Evolutionary conservation across 441 rosid species (phyloP), one percentile per base, ranked within the genome.

Genomic region (Dalechampia spathulata): DNA sequence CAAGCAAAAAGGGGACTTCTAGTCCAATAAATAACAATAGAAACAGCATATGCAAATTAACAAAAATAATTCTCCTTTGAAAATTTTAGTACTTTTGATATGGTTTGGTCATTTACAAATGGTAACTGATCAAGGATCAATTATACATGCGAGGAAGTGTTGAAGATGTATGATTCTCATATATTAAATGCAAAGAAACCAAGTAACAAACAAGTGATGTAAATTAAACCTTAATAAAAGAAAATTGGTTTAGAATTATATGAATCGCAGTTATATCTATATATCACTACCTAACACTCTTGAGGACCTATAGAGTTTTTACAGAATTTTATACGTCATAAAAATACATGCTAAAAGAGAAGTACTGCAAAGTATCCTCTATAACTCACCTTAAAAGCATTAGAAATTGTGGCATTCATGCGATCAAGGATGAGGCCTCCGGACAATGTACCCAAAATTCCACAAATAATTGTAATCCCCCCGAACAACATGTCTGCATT

Each of bases 401-500:
- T 87, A 20, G 83, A 38, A 62, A 94, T 82, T 30, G 95, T 83
- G 55, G 95, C 72, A 69, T 53, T 75, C 61, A 94, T 76, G 62
- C 53, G 74, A 74, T 94, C 99, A 36, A 94, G 92, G 55, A 84
- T 46, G 34, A 66, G 63, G 55, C 98, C 96, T 46, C 99, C 99
- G 0, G 88, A 73, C 68, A 94, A 43, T 15, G 97, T 90, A 52
- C 99, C 99, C 46, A 87, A 16, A 28, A 94, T 76, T 47, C 99
- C 99, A 51, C 94, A 85, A 21, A 86, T 59, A 65, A 94, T 68
- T 34, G 97, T 90, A 46, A 94, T 55, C 23, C 97, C 97, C 71
- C 99, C 99, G 63, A 94, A 90, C 57, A 86, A 41, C 83, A 82
- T 55, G 66, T 94, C 99, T 19, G 99, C 96, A 58, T 78, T 76